Conservation (phyloP, 192 early-diverging fungal genomes). For the Podila epicladia region DNA sequence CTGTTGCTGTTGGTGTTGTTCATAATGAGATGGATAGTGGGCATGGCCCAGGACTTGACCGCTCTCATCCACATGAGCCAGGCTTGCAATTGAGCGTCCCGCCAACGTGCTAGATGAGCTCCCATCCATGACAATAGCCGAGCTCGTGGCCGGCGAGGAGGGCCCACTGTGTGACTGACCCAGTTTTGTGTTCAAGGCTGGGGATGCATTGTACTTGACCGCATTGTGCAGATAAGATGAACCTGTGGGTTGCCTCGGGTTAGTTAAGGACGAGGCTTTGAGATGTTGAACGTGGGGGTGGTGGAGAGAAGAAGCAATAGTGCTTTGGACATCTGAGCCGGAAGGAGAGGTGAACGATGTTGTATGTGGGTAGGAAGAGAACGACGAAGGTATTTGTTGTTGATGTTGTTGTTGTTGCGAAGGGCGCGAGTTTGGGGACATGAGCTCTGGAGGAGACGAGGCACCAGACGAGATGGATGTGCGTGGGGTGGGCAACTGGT, state of each 20-base stretch:
- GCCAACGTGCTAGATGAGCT: slow-evolving; percentile 15
- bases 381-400: background rate
- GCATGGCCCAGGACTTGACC: background rate
- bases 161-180: slow-evolving; percentile 1
- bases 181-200: slow-evolving; percentile 15
- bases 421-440: slow-evolving; percentile 16
- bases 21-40: background rate
- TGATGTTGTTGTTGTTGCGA: slow-evolving; percentile 9
- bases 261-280: slow-evolving; percentile 1
- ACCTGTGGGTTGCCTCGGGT: background rate
- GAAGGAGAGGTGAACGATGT: background rate
- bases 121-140: no score
- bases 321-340: slow-evolving; percentile 18
- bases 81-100: slow-evolving; percentile 12
- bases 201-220: slow-evolving; percentile 4
- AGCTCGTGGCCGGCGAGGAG: background rate
- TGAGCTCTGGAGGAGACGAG: slow-evolving; percentile 24
- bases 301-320: slow-evolving; percentile 19
- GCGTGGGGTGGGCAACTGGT: slow-evolving; percentile 43
- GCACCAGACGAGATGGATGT: slow-evolving; percentile 31
- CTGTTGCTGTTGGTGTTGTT: slow-evolving; percentile 11
- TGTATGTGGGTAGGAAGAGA: background rate
- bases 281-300: background rate
- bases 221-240: no score
- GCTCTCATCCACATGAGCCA: background rate